These are phyloP conservation scores for Aspergillus novofumigatus DNA, from an alignment of 2,329 filamentous ascomycete genomes.

Conservation along the genomic window DNA sequence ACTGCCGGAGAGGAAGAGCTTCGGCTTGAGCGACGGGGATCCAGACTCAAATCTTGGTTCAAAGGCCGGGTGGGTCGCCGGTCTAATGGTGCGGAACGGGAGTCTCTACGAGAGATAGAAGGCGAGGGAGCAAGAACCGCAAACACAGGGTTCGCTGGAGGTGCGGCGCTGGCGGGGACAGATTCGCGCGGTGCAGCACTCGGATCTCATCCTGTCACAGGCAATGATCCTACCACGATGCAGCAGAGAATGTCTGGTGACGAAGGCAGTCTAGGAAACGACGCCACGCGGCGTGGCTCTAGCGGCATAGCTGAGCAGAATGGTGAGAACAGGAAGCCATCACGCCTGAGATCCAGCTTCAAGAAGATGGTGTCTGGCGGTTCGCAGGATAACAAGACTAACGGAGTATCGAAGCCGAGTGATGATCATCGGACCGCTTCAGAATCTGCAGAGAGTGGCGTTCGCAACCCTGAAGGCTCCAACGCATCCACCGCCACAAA, in stretches of 20 bases:
- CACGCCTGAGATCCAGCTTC: constrained; percentile 25
- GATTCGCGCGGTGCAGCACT: constrained; percentile 23
- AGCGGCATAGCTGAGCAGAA: constrained; percentile 14
- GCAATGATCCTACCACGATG: constrained; percentile 18
- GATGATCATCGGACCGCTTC: constrained; percentile 6
- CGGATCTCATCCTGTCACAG: constrained; percentile 29
- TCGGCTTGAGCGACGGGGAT: constrained; percentile 18
- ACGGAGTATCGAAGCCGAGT: constrained; percentile 6
- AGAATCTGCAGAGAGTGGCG: constrained; percentile 8
- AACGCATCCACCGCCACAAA: constrained; percentile 15
- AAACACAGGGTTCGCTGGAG: constrained; percentile 9
- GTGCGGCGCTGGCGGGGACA: constrained; percentile 15
- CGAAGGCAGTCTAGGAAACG: constrained; percentile 13
- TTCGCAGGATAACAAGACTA: constrained; percentile 17
- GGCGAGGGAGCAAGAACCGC: neutral
- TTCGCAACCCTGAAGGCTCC: neutral
- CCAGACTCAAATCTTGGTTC: constrained; percentile 35
- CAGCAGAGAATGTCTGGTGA: constrained; percentile 12
- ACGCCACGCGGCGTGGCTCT: constrained; percentile 5
- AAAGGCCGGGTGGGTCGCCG: constrained; percentile 27
- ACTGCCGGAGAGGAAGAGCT: constrained; percentile 3
- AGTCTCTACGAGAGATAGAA: constrained; percentile 4
- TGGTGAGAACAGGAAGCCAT: constrained; percentile 14
- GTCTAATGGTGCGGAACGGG: constrained; percentile 20
- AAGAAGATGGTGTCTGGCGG: constrained; percentile 22